Evolutionary conservation across 768 basidiomycete genomes (phyloP).

Genomic region (Pleurotus ostreatus): DNA sequence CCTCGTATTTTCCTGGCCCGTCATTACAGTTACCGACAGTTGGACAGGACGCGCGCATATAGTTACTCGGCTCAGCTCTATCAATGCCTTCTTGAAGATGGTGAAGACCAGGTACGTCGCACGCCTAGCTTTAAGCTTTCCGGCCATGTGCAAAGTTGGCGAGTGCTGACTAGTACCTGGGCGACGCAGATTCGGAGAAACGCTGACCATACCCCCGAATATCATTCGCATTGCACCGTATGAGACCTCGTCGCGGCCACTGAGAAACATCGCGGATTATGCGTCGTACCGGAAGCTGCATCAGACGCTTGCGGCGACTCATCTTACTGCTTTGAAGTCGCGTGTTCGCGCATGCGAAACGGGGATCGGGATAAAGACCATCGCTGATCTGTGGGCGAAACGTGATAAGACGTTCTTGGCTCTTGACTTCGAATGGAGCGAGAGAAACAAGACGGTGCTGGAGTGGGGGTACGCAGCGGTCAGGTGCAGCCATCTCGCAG

Average conservation of each 20-base stretch:
- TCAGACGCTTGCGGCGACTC: constrained; percentile 65
- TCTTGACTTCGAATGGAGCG: constrained; percentile 72
- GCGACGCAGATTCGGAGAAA: constrained; percentile 63
- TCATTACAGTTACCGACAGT: constrained; percentile 70
- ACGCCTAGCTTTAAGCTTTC: too few relatives aligned
- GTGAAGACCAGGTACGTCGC: constrained; percentile 65
- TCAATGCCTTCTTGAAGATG: constrained; percentile 80
- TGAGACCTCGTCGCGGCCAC: constrained; percentile 62
- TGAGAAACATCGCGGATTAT: constrained; percentile 68
- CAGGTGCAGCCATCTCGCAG: constrained; percentile 65
- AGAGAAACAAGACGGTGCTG: constrained; percentile 64
- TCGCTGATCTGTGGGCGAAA: constrained; percentile 64
- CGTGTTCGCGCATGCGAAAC: constrained; percentile 67
- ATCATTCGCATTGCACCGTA: constrained; percentile 66
- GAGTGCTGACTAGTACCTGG: too few relatives aligned
- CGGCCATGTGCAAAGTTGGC: too few relatives aligned
- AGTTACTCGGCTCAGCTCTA: constrained; percentile 68
- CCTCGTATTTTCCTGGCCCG: constrained; percentile 80
- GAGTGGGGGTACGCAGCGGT: constrained; percentile 86
- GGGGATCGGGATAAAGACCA: constrained; percentile 31
- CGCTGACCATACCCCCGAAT: constrained; percentile 67
- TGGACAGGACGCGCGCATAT: constrained; percentile 74
- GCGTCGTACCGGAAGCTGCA: constrained; percentile 65
- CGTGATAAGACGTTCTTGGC: constrained; percentile 74
- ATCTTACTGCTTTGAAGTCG: constrained; percentile 58